A percentile compares a stretch with the other conserved stretches of the same genome.
Conservation (phyloP, 345 rosid species). For the Heritiera fomes region DNA sequence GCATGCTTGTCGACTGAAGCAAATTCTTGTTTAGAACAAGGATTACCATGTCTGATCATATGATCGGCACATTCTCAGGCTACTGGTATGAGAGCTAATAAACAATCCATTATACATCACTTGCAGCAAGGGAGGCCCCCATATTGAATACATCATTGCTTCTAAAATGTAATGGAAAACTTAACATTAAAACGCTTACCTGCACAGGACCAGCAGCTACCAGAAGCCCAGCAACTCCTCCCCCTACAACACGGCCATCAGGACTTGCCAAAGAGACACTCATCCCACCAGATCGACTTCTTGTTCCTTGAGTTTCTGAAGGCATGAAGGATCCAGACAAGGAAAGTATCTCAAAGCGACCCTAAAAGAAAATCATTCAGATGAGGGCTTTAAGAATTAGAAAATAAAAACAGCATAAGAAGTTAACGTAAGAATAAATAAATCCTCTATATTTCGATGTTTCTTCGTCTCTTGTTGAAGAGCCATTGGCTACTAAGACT, state of each 20-base stretch:
- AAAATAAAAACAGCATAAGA: neutral
- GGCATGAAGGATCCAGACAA: conserved; percentile 92
- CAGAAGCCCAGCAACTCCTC: conserved; percentile 88
- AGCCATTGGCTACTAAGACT: neutral
- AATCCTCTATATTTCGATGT: neutral
- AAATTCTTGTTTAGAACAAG: neutral
- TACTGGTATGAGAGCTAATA: neutral
- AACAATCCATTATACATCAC: neutral
- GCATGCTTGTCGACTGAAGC: neutral
- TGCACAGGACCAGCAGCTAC: conserved; percentile 91
- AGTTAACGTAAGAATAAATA: neutral
- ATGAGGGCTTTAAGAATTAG: neutral
- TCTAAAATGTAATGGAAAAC: neutral
- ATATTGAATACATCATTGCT: neutral
- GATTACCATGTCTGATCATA: neutral
- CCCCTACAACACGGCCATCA: conserved; percentile 95
- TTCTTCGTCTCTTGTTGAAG: neutral
- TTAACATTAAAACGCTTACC: conserved; percentile 38
- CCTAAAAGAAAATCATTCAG: conserved; percentile 43
- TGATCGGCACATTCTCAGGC: neutral
- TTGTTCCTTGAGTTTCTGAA: conserved; percentile 77
- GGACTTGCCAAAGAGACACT: conserved; percentile 88
- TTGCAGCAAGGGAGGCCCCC: neutral
- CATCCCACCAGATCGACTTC: conserved; percentile 94
- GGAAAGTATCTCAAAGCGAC: conserved; percentile 91